Base-by-base conservation (phyloP, 139 green algal species). In the Gonium pectorale region DNA sequence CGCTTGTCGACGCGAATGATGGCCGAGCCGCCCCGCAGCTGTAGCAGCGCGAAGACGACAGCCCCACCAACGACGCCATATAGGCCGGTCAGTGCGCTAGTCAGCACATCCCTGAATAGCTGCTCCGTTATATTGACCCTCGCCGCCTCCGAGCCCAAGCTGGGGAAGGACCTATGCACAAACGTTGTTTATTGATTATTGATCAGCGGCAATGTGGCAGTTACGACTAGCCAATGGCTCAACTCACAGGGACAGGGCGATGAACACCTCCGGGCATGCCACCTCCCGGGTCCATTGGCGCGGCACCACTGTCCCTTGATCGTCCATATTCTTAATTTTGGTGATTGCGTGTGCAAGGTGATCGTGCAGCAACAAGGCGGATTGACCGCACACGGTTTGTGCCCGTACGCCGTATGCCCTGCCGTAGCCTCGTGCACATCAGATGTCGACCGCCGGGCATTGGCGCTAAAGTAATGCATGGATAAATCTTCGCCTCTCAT, bases 281-380 rank as follows among this genome's bases (percentile, higher is more conserved):
- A 83, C 62, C 33, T 83, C 77, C 1, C 77, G 77, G 6, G 77
- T 83, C 43, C 60, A 73, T 33, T 83, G 77, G 0, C 77, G 77
- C 38, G 62, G 62, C 8, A 49, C 35, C 19, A 24, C 15, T 54
- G 46, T 15, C 46, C 46, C 46, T 54, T 54, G 46, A 54, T 54
- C 46, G n/a, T n/a, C n/a, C 46, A 54, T 54, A 15, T 15, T 11
- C 13, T 54, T 15, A 15, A 54, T 54, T 54, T 11, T 54, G 15
- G 11, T 54, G 46, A 54, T 24, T 15, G 46, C 46, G 11, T 24
- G 15, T 54, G 46, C 11, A 15, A 11, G 46, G 13, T 54, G 46
- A 54, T 54, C 46, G 46, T 11, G 13, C 46, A 54, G 15, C 13
- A 11, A 24, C 13, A 54, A 54, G 15, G 11, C 46, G 11, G 46